phyloP scores from a whole-genome alignment of 495 filamentous ascomycete species.

The Xylaria bambusicola region DNA sequence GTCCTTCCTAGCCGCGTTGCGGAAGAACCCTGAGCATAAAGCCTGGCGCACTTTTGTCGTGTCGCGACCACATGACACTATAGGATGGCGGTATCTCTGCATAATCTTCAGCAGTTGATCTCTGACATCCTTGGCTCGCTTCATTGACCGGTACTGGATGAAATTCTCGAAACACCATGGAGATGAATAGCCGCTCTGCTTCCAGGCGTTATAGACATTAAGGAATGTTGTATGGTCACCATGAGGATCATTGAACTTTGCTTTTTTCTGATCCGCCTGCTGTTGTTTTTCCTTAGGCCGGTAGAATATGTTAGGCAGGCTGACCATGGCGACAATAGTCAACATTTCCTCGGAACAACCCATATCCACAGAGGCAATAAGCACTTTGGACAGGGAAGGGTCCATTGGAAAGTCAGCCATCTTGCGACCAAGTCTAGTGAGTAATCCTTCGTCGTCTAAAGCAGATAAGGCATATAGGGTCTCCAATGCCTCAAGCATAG shows the following conservation, averaged over 20 bases:
- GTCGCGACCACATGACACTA: slow-evolving; percentile 82
- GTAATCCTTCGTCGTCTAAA: slow-evolving; percentile 91
- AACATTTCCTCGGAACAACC: slow-evolving; percentile 92
- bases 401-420: slow-evolving; percentile 98
- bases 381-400: slow-evolving; percentile 82
- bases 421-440: slow-evolving; percentile 89
- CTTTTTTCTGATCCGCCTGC: slow-evolving; percentile 95
- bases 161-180: slow-evolving; percentile 99
- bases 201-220: slow-evolving; percentile 97
- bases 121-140: slow-evolving; percentile 86
- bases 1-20: slow-evolving; percentile 92
- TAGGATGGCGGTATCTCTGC: slow-evolving; percentile 77
- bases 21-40: slow-evolving; percentile 91
- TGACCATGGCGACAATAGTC: slow-evolving; percentile 93
- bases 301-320: slow-evolving; percentile 82
- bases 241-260: slow-evolving; percentile 93
- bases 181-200: slow-evolving; percentile 72
- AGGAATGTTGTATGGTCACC: slow-evolving; percentile 93
- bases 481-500: slow-evolving; percentile 94
- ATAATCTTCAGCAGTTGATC: slow-evolving; percentile 92
- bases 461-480: slow-evolving; percentile 91
- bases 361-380: slow-evolving; percentile 84
- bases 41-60: slow-evolving; percentile 89
- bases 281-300: slow-evolving; percentile 95
- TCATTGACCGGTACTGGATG: slow-evolving; percentile 87